phyloP scores from a whole-genome alignment of 768 basidiomycete genomes.

The Termitomyces sp. region DNA sequence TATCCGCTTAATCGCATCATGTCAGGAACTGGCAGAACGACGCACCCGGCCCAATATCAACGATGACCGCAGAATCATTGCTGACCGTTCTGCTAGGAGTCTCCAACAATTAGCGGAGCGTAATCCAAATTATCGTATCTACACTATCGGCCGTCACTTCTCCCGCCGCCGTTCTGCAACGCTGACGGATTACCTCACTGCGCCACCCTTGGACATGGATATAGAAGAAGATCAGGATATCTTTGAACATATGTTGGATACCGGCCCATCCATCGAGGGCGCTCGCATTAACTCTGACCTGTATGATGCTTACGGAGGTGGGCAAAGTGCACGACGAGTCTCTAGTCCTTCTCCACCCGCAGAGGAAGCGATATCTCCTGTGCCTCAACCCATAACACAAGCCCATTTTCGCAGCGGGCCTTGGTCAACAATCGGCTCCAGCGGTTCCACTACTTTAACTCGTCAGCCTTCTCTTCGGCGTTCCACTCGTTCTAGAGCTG shows the following conservation, averaged over 20 bases:
- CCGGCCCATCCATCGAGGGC: constrained; percentile 41
- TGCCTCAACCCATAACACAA: constrained; percentile 12
- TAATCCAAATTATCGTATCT: constrained; percentile 47
- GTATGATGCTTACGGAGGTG: constrained; percentile 52
- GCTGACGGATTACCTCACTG: constrained; percentile 46
- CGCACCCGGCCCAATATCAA: constrained; percentile 42
- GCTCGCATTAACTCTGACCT: constrained; percentile 53
- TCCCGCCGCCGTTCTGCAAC: constrained; percentile 34
- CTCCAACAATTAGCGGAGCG: constrained; percentile 52
- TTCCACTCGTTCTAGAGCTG: constrained; percentile 42
- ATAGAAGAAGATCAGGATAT: constrained; percentile 68
- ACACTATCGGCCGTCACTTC: constrained; percentile 24
- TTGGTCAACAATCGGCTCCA: constrained; percentile 24
- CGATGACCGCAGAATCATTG: constrained; percentile 64
- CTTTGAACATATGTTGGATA: constrained; percentile 38
- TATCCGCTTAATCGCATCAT: not conserved
- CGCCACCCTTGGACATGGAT: constrained; percentile 51
- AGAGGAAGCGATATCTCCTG: constrained; percentile 20
- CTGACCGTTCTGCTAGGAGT: constrained; percentile 60
- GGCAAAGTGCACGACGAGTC: constrained; percentile 12
- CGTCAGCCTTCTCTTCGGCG: constrained; percentile 63
- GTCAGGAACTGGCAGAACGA: constrained; percentile 74
- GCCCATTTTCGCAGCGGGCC: constrained; percentile 21
- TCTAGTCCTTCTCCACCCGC: constrained; percentile 29
- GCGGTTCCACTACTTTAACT: constrained; percentile 28